Base-by-base conservation (phyloP, 1,284 basidiomycete species). In the Malassezia slooffiae region DNA sequence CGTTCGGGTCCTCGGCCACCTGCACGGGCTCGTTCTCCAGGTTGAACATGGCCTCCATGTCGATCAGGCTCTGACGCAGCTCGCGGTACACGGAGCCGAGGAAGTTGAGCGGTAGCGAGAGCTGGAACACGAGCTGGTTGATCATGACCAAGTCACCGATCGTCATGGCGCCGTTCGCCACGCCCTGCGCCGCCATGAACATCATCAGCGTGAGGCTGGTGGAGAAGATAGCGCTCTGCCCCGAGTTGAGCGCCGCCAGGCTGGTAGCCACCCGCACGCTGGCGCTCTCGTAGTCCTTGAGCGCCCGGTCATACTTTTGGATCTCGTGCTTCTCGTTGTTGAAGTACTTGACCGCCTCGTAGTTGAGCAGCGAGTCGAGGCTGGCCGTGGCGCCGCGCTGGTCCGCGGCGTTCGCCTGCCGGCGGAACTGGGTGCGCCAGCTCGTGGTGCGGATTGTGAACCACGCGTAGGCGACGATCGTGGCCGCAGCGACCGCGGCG, bases 331-430 rank as follows among this genome's bases (percentile, higher is more conserved):
- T 78, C 70, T 96, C 91, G 66, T 97, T 97, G 74, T 93, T 95
- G 75, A 97, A 97, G 66, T 91, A 82, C 85, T 97, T 97, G 60
- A 97, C 91, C 11, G 91, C 91, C 70, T 97, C 91, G 62, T 87
- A 97, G 68, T 97, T 97, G 70, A 97, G 89, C 41, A 97, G 73
- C 0, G 88, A 87, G 68, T 97, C 93, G 9, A 96, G 87, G 1
- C 87, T 87, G 1, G 84, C 79, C 0, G 87, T 87, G 0, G 93
- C 93, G 10, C 88, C 90, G 64, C 84, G 84, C 71, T 97, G 96
- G 64, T 97, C 91, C 0, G 93, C 93, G 36, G 83, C 80, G 71
- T 97, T 97, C 0, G 91, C 91, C 56, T 95, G 79, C 41, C 89
- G 81, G 15, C 93, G 83, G 75, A 96, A 97, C 43, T 80, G 79